Conservation (phyloP, 2,329 filamentous ascomycete genomes). For the Talaromyces sp. region DNA sequence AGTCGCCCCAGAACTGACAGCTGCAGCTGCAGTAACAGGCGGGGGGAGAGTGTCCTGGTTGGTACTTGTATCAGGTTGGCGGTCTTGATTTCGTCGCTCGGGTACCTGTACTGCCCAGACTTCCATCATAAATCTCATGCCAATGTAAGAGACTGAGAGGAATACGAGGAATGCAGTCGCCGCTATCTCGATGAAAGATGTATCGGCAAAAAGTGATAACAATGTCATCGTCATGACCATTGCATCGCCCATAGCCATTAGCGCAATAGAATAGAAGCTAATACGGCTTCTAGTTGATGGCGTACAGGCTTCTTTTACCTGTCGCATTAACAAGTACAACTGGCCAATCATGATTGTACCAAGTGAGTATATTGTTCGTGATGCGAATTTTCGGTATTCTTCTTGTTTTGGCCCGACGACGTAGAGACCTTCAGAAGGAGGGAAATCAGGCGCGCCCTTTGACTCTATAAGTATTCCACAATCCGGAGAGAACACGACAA, state of each 20-base stretch:
- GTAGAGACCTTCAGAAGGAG: slow-evolving; percentile 51
- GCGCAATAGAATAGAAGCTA: slow-evolving; percentile 61
- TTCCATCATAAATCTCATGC: slow-evolving; percentile 63
- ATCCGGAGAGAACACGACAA: slow-evolving; percentile 62
- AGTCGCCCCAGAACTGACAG: slow-evolving; percentile 48
- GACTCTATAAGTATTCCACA: slow-evolving; percentile 64
- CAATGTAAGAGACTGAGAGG: slow-evolving; percentile 59
- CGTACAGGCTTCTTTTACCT: slow-evolving; percentile 63
- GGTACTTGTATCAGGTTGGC: slow-evolving; percentile 28
- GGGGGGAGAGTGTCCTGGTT: slow-evolving; percentile 44
- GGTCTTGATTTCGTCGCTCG: slow-evolving; percentile 37
- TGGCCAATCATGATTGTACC: slow-evolving; percentile 50
- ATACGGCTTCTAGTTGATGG: slow-evolving; percentile 62
- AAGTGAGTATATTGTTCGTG: slow-evolving; percentile 53
- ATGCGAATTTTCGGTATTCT: slow-evolving; percentile 50
- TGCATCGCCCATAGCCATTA: slow-evolving; percentile 60
- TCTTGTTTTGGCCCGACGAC: slow-evolving; percentile 57
- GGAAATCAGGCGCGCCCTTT: slow-evolving; percentile 55
- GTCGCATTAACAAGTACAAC: slow-evolving; percentile 55
- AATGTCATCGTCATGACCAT: slow-evolving; percentile 56
- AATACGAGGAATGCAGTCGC: slow-evolving; percentile 58
- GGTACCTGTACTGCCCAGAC: slow-evolving; percentile 62
- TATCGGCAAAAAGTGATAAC: slow-evolving; percentile 53
- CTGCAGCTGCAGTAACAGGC: slow-evolving; percentile 48
- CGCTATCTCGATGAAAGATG: slow-evolving; percentile 55